Evolutionary conservation across 371 early-diverging fungal species (phyloP).

Genomic region (Mucor racemosus): DNA sequence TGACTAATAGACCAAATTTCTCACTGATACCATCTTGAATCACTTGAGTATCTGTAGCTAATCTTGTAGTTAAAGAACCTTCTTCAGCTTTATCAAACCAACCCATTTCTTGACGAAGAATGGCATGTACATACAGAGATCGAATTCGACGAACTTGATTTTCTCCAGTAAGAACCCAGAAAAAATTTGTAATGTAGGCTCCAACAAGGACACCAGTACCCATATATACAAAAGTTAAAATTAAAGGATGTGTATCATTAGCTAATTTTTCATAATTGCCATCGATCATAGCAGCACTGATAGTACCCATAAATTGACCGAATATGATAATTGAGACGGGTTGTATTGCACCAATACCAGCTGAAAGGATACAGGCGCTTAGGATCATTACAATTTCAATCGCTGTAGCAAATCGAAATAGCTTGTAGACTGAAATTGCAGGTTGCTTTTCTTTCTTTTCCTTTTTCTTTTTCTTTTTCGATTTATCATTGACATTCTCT

Average conservation of each 20-base stretch:
- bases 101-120: constrained; percentile 88
- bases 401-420: constrained; percentile 71
- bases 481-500: constrained; percentile 14
- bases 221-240: constrained; percentile 53
- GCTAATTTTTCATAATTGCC: constrained; percentile 20
- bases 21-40: constrained; percentile 89
- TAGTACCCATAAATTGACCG: constrained; percentile 43
- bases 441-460: constrained; percentile 46
- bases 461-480: constrained; percentile 39
- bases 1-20: constrained; percentile 79
- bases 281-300: constrained; percentile 14
- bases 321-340: constrained; percentile 46
- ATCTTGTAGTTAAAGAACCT: constrained; percentile 75
- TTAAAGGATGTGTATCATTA: constrained; percentile 22
- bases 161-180: constrained; percentile 50
- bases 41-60: constrained; percentile 78
- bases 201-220: constrained; percentile 46
- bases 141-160: constrained; percentile 51
- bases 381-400: constrained; percentile 61
- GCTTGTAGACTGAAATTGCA: constrained; percentile 51
- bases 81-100: constrained; percentile 86
- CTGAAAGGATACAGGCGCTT: constrained; percentile 22
- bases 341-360: constrained; percentile 36
- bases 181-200: constrained; percentile 41
- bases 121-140: constrained; percentile 66